phyloP scores from a whole-genome alignment of 768 basidiomycete species.

The Boletus insuetus region DNA sequence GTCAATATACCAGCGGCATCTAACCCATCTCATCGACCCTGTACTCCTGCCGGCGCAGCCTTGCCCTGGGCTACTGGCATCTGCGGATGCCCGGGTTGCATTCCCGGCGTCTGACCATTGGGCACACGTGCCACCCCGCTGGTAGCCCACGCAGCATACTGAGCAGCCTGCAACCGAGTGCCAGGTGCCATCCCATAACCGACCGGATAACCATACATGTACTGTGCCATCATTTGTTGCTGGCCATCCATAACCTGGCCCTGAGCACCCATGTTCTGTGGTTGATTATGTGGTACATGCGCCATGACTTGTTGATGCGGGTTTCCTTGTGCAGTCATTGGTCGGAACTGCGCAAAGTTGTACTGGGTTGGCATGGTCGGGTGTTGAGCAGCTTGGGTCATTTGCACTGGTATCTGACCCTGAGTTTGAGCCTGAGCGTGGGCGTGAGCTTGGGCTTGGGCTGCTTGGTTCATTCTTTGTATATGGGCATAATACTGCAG shows the following conservation, averaged over 20 bases:
- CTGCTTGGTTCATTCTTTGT: slow-evolving; percentile 20
- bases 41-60: slow-evolving; percentile 31
- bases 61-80: slow-evolving; percentile 33
- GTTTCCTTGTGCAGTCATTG: slow-evolving; percentile 27
- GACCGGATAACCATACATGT: slow-evolving; percentile 28
- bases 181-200: slow-evolving; percentile 18
- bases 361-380: slow-evolving; percentile 29
- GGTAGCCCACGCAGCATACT: slow-evolving; percentile 26
- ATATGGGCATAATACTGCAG: slow-evolving; percentile 20
- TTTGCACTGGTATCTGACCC: slow-evolving; percentile 24
- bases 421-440: slow-evolving; percentile 21
- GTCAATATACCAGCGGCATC: slow-evolving; percentile 4
- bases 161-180: slow-evolving; percentile 13
- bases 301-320: slow-evolving; percentile 25
- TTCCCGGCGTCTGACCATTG: slow-evolving; percentile 26
- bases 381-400: slow-evolving; percentile 27
- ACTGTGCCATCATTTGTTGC: slow-evolving; percentile 32
- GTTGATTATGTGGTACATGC: slow-evolving; percentile 28
- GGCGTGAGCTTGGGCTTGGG: slow-evolving; percentile 23
- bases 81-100: slow-evolving; percentile 31
- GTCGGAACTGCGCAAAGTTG: slow-evolving; percentile 35
- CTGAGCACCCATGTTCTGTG: slow-evolving; percentile 27
- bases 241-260: slow-evolving; percentile 24
- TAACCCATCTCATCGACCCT: slow-evolving; percentile 30
- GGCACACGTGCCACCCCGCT: slow-evolving; percentile 18